A percentile compares a stretch with the other conserved stretches of the same genome.
These are phyloP conservation scores for Ophiostoma australiae DNA, from an alignment of 2,329 filamentous ascomycete genomes.

Conservation along the genomic window DNA sequence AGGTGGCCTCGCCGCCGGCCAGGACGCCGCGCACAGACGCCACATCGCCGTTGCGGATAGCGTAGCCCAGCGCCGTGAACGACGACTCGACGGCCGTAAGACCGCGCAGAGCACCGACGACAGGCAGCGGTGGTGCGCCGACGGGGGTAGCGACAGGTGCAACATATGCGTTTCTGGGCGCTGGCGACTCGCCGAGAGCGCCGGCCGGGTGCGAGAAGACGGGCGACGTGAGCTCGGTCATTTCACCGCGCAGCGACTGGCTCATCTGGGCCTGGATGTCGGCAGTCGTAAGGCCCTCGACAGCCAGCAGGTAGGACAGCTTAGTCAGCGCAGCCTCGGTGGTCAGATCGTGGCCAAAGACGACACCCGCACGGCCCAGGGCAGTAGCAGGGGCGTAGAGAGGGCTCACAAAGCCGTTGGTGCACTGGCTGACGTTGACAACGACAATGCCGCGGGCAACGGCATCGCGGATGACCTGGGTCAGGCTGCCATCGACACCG, in stretches of 20 bases:
- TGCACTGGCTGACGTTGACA: slow-evolving; percentile 88
- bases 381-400: slow-evolving; percentile 74
- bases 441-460: slow-evolving; percentile 78
- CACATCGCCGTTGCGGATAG: slow-evolving; percentile 67
- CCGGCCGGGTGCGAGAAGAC: slow-evolving; percentile 71
- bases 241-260: slow-evolving; percentile 71
- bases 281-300: slow-evolving; percentile 56
- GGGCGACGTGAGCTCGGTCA: slow-evolving; percentile 69
- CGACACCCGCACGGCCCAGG: slow-evolving; percentile 76
- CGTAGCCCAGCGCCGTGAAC: slow-evolving; percentile 73
- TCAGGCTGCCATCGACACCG: slow-evolving; percentile 72
- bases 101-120: slow-evolving; percentile 30
- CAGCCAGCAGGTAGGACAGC: slow-evolving; percentile 75
- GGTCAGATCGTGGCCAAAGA: slow-evolving; percentile 84
- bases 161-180: background rate
- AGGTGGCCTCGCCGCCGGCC: slow-evolving; percentile 52
- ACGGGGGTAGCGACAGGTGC: background rate
- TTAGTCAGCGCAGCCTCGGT: slow-evolving; percentile 89
- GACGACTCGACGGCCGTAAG: slow-evolving; percentile 53
- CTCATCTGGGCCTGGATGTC: slow-evolving; percentile 70
- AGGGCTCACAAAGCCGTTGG: slow-evolving; percentile 68
- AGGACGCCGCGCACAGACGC: slow-evolving; percentile 62
- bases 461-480: slow-evolving; percentile 68
- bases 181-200: slow-evolving; percentile 36
- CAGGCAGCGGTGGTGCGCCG: background rate